Percentiles rank a stretch among this genome's conserved stretches.
Evolutionary conservation across 257 asterid species (phyloP).

Genomic region (Ballota nigra): DNA sequence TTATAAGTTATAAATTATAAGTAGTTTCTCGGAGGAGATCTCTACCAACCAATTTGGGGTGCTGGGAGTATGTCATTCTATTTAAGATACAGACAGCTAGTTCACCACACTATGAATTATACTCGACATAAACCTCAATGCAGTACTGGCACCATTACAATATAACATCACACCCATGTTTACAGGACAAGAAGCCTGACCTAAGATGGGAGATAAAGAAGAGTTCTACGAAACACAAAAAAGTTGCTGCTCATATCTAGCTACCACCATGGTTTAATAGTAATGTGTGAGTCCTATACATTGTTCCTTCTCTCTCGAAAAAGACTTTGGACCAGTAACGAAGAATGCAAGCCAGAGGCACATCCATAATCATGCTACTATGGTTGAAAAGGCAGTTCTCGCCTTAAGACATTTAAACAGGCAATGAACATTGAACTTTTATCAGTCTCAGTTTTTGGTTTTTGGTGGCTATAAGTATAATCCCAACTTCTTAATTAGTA

Average conservation of each 20-base stretch:
- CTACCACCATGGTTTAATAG: neutral
- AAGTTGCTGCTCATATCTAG: neutral
- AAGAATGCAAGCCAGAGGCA: neutral
- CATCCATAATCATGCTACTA: no score
- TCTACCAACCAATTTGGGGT: no score
- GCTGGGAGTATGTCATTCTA: neutral
- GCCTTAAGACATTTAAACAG: no score
- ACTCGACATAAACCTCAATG: neutral
- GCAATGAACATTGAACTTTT: no score
- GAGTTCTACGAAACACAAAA: neutral
- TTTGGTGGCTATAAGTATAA: neutral
- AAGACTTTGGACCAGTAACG: neutral
- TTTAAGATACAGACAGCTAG: neutral
- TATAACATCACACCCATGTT: neutral
- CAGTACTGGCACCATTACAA: neutral
- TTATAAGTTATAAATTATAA: no score
- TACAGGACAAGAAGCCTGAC: neutral
- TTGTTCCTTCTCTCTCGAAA: neutral
- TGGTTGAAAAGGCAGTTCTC: no score
- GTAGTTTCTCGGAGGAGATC: no score
- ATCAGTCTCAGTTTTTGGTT: neutral
- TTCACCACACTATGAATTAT: neutral
- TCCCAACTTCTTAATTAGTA: neutral
- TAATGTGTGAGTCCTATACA: neutral
- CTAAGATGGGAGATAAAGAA: neutral